Evolutionary conservation across 768 basidiomycete genomes (phyloP).

Genomic region (Collybiopsis luxurians): DNA sequence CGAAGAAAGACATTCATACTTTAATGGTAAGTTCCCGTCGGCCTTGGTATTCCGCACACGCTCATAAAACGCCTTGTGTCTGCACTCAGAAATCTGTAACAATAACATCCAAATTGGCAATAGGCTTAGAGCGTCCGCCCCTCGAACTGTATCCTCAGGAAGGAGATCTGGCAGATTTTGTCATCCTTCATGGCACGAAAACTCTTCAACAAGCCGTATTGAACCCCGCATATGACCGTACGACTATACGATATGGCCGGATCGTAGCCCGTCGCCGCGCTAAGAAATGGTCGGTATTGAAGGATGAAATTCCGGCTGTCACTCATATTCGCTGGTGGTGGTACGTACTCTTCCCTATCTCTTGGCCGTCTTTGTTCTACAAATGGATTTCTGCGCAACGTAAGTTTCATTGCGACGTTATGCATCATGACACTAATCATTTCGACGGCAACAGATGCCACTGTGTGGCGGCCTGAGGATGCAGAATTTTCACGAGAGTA

Average conservation of each 20-base stretch:
- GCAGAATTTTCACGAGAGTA: no score
- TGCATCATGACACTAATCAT: no score
- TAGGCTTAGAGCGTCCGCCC: slow-evolving; percentile 30
- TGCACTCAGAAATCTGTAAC: slow-evolving; percentile 46
- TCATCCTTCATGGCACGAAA: slow-evolving; percentile 50
- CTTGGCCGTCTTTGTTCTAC: not conserved
- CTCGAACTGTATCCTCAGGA: slow-evolving; percentile 31
- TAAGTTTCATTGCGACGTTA: not conserved
- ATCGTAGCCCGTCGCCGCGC: slow-evolving; percentile 40
- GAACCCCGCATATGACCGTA: slow-evolving; percentile 47
- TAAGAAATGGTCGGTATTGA: slow-evolving; percentile 27
- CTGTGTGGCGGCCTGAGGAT: no score
- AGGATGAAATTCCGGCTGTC: not conserved
- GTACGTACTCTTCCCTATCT: slow-evolving; percentile 2
- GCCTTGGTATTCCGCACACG: no score
- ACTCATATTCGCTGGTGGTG: not conserved
- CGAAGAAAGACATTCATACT: slow-evolving; percentile 38
- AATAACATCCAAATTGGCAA: slow-evolving; percentile 48
- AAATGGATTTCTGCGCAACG: not conserved
- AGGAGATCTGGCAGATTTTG: slow-evolving; percentile 54
- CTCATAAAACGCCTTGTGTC: no score
- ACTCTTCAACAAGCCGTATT: slow-evolving; percentile 46
- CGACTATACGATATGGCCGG: slow-evolving; percentile 44
- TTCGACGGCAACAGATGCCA: no score
- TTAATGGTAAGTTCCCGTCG: slow-evolving; percentile 41